Evolutionary conservation across 2,329 filamentous ascomycete genomes (phyloP).

Genomic region (Zopfia rhizophila): DNA sequence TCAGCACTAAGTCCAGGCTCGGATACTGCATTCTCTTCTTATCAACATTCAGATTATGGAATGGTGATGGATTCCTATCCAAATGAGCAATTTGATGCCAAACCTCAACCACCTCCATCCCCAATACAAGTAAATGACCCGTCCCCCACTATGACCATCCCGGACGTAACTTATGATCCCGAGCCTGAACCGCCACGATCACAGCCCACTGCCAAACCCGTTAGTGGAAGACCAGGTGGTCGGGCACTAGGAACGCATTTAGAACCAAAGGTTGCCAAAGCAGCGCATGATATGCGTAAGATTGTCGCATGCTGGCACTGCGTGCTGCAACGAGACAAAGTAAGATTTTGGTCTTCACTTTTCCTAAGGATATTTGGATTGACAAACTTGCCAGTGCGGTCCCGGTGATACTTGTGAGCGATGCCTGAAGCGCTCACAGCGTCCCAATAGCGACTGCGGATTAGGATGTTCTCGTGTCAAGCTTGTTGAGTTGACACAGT

Average conservation of each 20-base stretch:
- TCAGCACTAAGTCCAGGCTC: constrained; percentile 44
- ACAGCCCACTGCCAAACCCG: constrained; percentile 33
- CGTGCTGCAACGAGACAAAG: constrained; percentile 59
- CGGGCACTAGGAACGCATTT: constrained; percentile 52
- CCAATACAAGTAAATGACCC: constrained; percentile 12
- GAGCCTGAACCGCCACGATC: constrained; percentile 34
- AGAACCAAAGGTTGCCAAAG: constrained; percentile 49
- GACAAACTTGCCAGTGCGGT: constrained; percentile 43
- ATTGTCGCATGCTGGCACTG: constrained; percentile 61
- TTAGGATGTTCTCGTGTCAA: constrained; percentile 59
- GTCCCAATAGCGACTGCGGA: constrained; percentile 52
- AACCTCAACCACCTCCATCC: constrained; percentile 18
- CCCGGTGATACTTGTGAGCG: constrained; percentile 52
- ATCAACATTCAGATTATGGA: constrained; percentile 37
- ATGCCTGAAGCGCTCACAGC: constrained; percentile 51
- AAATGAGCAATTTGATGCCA: constrained; percentile 12
- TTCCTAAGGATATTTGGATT: constrained; percentile 16
- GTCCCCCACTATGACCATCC: constrained; percentile 18
- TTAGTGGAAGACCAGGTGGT: constrained; percentile 46
- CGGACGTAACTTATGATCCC: constrained; percentile 35
- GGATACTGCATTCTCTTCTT: constrained; percentile 38
- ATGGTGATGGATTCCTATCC: constrained; percentile 32
- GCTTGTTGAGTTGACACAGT: constrained; percentile 54
- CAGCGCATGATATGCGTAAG: constrained; percentile 58
- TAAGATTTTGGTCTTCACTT: constrained; percentile 29